Percentiles rank a stretch among this genome's conserved stretches.
These are phyloP conservation scores for Plasmodium relictum DNA, from an alignment of 169 alveolate species.

Conservation along the genomic window DNA sequence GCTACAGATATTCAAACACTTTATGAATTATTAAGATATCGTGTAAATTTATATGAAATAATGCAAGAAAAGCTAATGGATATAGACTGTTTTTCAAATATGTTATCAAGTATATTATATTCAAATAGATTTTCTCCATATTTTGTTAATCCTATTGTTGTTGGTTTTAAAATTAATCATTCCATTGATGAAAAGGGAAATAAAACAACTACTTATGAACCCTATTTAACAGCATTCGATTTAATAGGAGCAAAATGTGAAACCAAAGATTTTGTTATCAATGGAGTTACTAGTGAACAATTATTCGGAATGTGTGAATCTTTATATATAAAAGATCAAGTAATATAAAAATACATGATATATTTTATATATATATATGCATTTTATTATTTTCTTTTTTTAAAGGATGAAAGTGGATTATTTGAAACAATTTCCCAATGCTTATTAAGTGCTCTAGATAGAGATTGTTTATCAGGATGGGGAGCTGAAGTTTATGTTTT, in stretches of 20 bases:
- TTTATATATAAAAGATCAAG: constrained; percentile 93
- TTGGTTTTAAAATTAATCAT: constrained; percentile 87
- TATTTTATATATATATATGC: not conserved
- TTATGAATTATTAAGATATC: constrained; percentile 90
- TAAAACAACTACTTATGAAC: constrained; percentile 80
- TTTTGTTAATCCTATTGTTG: constrained; percentile 94
- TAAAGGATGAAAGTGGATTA: constrained; percentile 90
- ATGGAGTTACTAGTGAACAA: constrained; percentile 96
- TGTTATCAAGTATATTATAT: constrained; percentile 93
- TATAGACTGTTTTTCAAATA: constrained; percentile 90
- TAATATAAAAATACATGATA: constrained; percentile 25
- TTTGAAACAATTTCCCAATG: constrained; percentile 96
- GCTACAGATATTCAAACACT: constrained; percentile 95
- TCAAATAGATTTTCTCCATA: constrained; percentile 94
- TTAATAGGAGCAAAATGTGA: constrained; percentile 92
- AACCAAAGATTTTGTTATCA: constrained; percentile 93
- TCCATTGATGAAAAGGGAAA: constrained; percentile 81
- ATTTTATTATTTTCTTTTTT: not conserved
- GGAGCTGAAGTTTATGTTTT: constrained; percentile 95
- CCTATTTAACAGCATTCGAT: constrained; percentile 93
- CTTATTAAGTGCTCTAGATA: constrained; percentile 94
- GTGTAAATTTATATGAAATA: constrained; percentile 92
- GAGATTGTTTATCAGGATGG: constrained; percentile 98
- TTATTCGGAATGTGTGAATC: constrained; percentile 97
- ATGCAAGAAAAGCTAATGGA: constrained; percentile 92